Conservation (phyloP, 163 green algal genomes). For the Smithsoniella earleae region DNA sequence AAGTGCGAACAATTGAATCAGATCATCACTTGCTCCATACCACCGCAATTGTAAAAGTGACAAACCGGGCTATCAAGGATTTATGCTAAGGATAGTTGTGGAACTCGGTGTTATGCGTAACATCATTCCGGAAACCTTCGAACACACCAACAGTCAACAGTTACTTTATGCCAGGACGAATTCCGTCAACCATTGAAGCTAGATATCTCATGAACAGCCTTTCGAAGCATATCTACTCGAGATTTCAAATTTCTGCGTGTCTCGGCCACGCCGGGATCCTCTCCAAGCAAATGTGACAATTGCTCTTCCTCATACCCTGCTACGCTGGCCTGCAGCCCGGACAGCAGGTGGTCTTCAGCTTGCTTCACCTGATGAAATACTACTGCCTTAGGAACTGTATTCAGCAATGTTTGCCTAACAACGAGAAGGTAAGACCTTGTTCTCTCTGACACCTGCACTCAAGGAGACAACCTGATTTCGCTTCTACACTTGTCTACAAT, state of each 20-base stretch:
- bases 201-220: slow-evolving; percentile 24
- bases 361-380: slow-evolving; percentile 31
- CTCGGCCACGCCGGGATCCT: slow-evolving; percentile 22
- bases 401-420: slow-evolving; percentile 22
- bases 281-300: not conserved
- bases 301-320: slow-evolving; percentile 22
- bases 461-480: too few relatives aligned
- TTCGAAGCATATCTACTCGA: slow-evolving; percentile 16
- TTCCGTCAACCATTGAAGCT: slow-evolving; percentile 13
- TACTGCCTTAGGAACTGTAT: slow-evolving; percentile 20
- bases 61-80: too few relatives aligned
- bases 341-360: slow-evolving; percentile 7
- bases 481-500: too few relatives aligned
- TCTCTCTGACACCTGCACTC: slow-evolving; percentile 22
- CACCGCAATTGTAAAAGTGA: too few relatives aligned
- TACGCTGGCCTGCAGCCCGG: not conserved
- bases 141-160: too few relatives aligned
- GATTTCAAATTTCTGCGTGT: not conserved
- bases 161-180: too few relatives aligned
- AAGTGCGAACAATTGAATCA: too few relatives aligned
- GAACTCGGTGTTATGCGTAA: too few relatives aligned
- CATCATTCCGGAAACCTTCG: too few relatives aligned
- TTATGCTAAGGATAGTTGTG: too few relatives aligned
- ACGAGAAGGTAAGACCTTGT: slow-evolving; percentile 29
- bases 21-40: too few relatives aligned